Conservation (phyloP, 371 early-diverging fungal genomes). For the Mucor lusitanicus region DNA sequence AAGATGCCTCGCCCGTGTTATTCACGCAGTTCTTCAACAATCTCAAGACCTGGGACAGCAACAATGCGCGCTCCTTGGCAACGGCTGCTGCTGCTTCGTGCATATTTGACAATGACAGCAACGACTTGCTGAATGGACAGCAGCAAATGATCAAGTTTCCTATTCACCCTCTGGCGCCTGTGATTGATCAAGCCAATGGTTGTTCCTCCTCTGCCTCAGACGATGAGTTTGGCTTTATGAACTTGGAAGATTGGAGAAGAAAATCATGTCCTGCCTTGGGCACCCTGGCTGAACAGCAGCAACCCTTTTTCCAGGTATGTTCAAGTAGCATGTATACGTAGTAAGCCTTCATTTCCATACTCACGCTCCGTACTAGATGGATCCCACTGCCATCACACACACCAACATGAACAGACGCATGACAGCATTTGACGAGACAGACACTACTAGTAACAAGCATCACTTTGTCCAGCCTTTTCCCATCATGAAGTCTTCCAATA, state of each 20-base stretch:
- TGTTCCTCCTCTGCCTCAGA: background rate
- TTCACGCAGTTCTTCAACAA: constrained; percentile 24
- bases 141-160: constrained; percentile 13
- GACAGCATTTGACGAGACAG: constrained; percentile 7
- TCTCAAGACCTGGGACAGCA: constrained; percentile 16
- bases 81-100: constrained; percentile 22
- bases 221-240: background rate
- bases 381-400: background rate
- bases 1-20: constrained; percentile 7
- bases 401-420: constrained; percentile 10
- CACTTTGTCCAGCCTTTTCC: constrained; percentile 7
- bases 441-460: background rate
- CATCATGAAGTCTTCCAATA: constrained; percentile 2
- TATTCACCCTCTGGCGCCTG: constrained; percentile 26
- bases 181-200: constrained; percentile 6
- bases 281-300: background rate
- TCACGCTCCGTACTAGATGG: background rate
- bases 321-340: too few species aligned
- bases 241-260: constrained; percentile 26
- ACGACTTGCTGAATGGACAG: background rate
- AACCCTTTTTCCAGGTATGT: background rate
- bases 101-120: constrained; percentile 11
- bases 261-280: constrained; percentile 25
- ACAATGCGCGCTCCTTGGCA: constrained; percentile 9
- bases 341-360: background rate